These are phyloP conservation scores for Polytrichum formosum DNA, from an alignment of 225 moss, liverwort and hornwort species.

Conservation along the genomic window DNA sequence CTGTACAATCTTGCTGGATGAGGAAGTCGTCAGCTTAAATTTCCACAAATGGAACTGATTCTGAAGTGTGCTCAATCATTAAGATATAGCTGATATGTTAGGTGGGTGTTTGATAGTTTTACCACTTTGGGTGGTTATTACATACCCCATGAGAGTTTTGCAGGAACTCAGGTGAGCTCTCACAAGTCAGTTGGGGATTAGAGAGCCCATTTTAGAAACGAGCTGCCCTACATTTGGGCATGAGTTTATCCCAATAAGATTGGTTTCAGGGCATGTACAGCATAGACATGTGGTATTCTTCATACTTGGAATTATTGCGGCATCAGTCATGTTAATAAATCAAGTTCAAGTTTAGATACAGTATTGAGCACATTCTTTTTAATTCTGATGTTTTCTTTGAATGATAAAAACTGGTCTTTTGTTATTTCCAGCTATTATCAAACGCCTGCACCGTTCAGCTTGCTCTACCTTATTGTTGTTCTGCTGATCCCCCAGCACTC, in stretches of 20 bases:
- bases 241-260: neutral
- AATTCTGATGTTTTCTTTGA: too few relatives aligned
- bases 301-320: neutral
- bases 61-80: neutral
- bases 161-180: neutral
- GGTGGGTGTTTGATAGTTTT: neutral
- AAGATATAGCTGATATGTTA: slow-evolving; percentile 1
- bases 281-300: neutral
- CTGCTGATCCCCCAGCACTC: too few relatives aligned
- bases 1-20: slow-evolving; percentile 10
- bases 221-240: slow-evolving; percentile 3
- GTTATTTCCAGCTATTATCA: too few relatives aligned
- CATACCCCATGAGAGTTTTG: neutral
- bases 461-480: too few relatives aligned
- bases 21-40: neutral
- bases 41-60: neutral
- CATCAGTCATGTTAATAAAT: neutral
- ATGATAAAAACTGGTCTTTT: too few relatives aligned
- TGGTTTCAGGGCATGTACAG: slow-evolving; percentile 4
- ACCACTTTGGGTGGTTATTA: neutral
- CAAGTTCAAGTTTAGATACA: neutral
- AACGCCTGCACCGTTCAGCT: too few relatives aligned
- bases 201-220: neutral
- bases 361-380: too few relatives aligned
- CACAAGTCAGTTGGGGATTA: neutral